Evolutionary conservation across 106 monocot genomes (phyloP).

Genomic region (Acorus calamus): DNA sequence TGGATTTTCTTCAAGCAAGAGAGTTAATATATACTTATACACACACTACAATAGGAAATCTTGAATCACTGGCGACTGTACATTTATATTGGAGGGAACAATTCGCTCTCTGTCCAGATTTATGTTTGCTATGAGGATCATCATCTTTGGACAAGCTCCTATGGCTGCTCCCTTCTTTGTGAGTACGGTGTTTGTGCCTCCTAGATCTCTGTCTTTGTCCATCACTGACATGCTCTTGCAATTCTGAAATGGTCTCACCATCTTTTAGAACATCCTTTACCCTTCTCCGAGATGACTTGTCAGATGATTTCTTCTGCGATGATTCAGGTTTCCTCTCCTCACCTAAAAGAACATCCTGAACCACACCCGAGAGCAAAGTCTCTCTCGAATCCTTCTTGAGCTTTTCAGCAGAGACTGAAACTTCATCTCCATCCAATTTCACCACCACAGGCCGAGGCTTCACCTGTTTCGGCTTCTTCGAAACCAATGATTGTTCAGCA

Average conservation of each 20-base stretch:
- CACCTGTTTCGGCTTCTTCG: conserved; percentile 31
- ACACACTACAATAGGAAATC: conserved; percentile 64
- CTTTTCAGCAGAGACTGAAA: conserved; percentile 10
- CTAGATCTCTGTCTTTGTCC: conserved; percentile 27
- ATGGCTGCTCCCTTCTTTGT: conserved; percentile 24
- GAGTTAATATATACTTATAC: too few species aligned
- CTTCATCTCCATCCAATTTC: conserved; percentile 50
- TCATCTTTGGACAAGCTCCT: conserved; percentile 26
- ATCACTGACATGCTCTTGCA: conserved; percentile 20
- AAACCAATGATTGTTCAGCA: conserved; percentile 22
- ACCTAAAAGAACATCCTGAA: conserved; percentile 37
- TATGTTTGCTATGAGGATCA: conserved; percentile 40
- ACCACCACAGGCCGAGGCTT: conserved; percentile 80
- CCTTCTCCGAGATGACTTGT: conserved; percentile 11
- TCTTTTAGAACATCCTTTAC: conserved; percentile 7
- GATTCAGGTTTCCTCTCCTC: conserved; percentile 18
- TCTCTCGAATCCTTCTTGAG: conserved; percentile 20
- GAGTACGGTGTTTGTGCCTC: conserved; percentile 27
- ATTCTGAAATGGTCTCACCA: conserved; percentile 12
- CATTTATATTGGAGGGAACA: conserved; percentile 19
- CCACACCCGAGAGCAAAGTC: conserved; percentile 51
- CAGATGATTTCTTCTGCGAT: conserved; percentile 14
- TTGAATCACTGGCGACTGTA: conserved; percentile 45
- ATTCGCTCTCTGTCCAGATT: conserved; percentile 35
- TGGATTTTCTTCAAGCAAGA: too few species aligned